Evolutionary conservation across 108 stramenopile genomes (phyloP).

Genomic region (Nannochloropsis salina): DNA sequence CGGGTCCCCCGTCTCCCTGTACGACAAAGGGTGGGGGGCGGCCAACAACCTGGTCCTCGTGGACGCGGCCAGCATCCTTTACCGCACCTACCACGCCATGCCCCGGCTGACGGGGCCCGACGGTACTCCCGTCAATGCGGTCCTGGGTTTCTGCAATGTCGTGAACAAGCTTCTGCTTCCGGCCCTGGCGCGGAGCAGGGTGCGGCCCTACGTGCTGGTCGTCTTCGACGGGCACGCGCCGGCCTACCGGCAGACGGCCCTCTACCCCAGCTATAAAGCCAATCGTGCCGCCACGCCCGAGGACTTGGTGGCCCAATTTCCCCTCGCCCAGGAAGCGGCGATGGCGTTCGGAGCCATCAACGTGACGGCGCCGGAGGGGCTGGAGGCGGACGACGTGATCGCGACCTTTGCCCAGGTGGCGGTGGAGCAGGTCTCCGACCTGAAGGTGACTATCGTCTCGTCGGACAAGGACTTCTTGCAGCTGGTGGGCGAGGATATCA

Average conservation of each 20-base stretch:
- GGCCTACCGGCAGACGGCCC: constrained; percentile 64
- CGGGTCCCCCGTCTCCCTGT: neutral
- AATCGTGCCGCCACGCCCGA: constrained; percentile 68
- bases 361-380: constrained; percentile 63
- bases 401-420: constrained; percentile 66
- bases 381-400: constrained; percentile 85
- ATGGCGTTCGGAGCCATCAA: constrained; percentile 69
- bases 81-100: constrained; percentile 73
- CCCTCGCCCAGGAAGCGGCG: constrained; percentile 62
- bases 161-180: constrained; percentile 65
- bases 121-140: constrained; percentile 71
- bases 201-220: constrained; percentile 69
- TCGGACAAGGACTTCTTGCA: constrained; percentile 88
- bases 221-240: constrained; percentile 64
- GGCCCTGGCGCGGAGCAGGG: constrained; percentile 56
- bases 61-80: constrained; percentile 77
- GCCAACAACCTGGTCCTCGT: constrained; percentile 58
- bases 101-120: constrained; percentile 73
- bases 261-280: constrained; percentile 74
- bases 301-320: constrained; percentile 76
- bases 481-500: constrained; percentile 60
- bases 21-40: constrained; percentile 6
- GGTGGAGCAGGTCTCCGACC: constrained; percentile 54
- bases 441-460: constrained; percentile 64
- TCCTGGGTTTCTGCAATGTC: constrained; percentile 78